Conservation (phyloP, 1,284 basidiomycete species). For the Ustilago trichophora region DNA sequence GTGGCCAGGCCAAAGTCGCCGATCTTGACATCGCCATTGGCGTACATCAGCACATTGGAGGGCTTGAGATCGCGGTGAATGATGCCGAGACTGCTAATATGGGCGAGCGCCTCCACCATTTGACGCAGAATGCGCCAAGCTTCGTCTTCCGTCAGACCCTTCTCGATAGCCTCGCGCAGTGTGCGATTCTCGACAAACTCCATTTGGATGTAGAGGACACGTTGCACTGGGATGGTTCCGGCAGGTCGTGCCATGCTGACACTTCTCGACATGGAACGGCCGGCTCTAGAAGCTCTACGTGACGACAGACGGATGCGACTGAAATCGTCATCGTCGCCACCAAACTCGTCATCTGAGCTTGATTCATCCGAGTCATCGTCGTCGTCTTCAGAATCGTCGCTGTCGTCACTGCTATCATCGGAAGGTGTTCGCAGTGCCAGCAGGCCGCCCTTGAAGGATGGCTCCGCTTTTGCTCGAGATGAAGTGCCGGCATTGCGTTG, state of each 20-base stretch:
- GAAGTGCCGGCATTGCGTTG: conserved; percentile 8
- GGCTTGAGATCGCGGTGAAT: conserved; percentile 79
- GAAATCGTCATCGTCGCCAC: conserved; percentile 41
- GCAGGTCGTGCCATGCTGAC: conserved; percentile 14
- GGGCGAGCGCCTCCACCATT: conserved; percentile 84
- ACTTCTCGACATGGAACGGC: conserved; percentile 29
- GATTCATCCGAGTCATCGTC: conserved; percentile 27
- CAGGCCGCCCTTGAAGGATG: conserved; percentile 14
- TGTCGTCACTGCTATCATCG: conserved; percentile 24
- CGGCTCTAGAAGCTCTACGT: conserved; percentile 29
- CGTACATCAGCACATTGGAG: conserved; percentile 63
- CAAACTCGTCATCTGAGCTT: conserved; percentile 30
- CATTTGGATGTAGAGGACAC: conserved; percentile 90
- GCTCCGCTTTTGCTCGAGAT: conserved; percentile 10
- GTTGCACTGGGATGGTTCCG: conserved; percentile 67
- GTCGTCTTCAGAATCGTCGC: conserved; percentile 8
- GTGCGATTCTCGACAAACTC: conserved; percentile 68
- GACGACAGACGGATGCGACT: conserved; percentile 41
- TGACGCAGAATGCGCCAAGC: conserved; percentile 90
- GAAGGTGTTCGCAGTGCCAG: conserved; percentile 37
- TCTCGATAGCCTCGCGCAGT: conserved; percentile 62
- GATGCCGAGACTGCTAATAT: conserved; percentile 86
- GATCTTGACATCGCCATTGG: conserved; percentile 85
- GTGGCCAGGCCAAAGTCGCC: conserved; percentile 88
- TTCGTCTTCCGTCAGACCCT: conserved; percentile 70